Base-by-base conservation (phyloP, 768 basidiomycete species). In the Russula griseocarnosa region DNA sequence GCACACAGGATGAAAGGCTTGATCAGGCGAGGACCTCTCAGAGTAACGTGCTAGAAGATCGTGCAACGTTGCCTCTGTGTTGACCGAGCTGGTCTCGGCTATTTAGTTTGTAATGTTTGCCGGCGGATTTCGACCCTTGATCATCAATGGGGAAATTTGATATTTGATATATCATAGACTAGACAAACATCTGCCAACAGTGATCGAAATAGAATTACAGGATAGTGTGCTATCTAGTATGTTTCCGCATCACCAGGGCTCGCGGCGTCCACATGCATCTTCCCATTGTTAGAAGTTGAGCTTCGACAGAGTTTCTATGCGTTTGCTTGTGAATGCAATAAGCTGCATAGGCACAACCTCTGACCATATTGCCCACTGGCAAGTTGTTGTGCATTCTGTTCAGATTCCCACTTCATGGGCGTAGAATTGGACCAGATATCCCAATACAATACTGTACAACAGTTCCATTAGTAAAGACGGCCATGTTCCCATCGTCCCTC, bases 181-280 rank as follows among this genome's bases (percentile, higher is more conserved):
- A 34, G 32, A 34, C 0, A 9, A 34, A 10, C 32, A 10, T 34
- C 32, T 44, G 20, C 42, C 1, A 20, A 8, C 42, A 44, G 20
- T 7, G 32, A 11, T 34, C 32, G 32, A 34, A 34, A 30, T n/a
- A n/a, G n/a, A n/a, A n/a, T n/a, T n/a, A n/a, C n/a, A n/a, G n/a
- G n/a, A n/a, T n/a, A n/a, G n/a, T n/a, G n/a, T n/a, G n/a, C 13
- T 6, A 44, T 63, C 42, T 60, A 54, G 38, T 71, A 70, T 50
- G n/a, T 72, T 73, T 7, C 93, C 93, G 10, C 90, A n/a, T n/a
- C n/a, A n/a, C n/a, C n/a, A 5, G 30, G 11, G 9, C 7, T 36
- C 34, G 11, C 34, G 6, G 38, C 6, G 38, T 14, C 16, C 16
- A 40, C 38, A 16, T 40, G 16, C 16, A 16, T 40, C 30, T 30